These are phyloP conservation scores for Cyclocybe aegerita DNA, from an alignment of 768 basidiomycete species.

Conservation along the genomic window DNA sequence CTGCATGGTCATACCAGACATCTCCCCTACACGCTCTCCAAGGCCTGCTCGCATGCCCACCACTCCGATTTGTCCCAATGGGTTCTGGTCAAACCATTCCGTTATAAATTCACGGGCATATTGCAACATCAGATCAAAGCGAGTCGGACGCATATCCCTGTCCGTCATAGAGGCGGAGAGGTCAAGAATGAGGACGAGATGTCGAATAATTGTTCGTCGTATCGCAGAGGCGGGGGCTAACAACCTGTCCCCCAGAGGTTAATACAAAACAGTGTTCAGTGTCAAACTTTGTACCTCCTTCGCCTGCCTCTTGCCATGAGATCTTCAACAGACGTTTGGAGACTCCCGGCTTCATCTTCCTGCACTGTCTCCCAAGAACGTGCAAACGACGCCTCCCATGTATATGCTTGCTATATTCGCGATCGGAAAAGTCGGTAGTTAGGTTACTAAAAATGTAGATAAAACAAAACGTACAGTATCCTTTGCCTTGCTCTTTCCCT, in stretches of 20 bases:
- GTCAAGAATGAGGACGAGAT: slow-evolving; percentile 90
- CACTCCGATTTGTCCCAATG: slow-evolving; percentile 93
- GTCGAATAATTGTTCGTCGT: slow-evolving; percentile 93
- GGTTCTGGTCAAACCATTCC: slow-evolving; percentile 99
- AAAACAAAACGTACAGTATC: slow-evolving; percentile 34
- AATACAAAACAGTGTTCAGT: neutral
- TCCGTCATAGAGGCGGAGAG: slow-evolving; percentile 91
- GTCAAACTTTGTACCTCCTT: slow-evolving; percentile 52
- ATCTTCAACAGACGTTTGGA: slow-evolving; percentile 88
- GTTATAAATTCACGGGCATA: slow-evolving; percentile 89
- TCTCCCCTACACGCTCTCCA: slow-evolving; percentile 86
- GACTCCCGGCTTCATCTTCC: slow-evolving; percentile 90
- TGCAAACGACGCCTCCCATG: slow-evolving; percentile 95
- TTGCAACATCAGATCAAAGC: slow-evolving; percentile 88
- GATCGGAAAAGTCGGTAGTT: slow-evolving; percentile 4
- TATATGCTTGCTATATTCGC: slow-evolving; percentile 68
- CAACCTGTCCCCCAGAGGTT: slow-evolving; percentile 42
- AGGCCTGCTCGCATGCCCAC: slow-evolving; percentile 91
- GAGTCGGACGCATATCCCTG: slow-evolving; percentile 92
- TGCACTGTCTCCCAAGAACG: slow-evolving; percentile 97
- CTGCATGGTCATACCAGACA: slow-evolving; percentile 69
- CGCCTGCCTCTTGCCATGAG: slow-evolving; percentile 84
- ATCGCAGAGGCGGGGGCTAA: slow-evolving; percentile 84
- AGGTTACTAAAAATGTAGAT: neutral
- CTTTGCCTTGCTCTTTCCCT: slow-evolving; percentile 55